Evolutionary conservation across 805 yeast genomes (phyloP).

Genomic region (Candida germanica): DNA sequence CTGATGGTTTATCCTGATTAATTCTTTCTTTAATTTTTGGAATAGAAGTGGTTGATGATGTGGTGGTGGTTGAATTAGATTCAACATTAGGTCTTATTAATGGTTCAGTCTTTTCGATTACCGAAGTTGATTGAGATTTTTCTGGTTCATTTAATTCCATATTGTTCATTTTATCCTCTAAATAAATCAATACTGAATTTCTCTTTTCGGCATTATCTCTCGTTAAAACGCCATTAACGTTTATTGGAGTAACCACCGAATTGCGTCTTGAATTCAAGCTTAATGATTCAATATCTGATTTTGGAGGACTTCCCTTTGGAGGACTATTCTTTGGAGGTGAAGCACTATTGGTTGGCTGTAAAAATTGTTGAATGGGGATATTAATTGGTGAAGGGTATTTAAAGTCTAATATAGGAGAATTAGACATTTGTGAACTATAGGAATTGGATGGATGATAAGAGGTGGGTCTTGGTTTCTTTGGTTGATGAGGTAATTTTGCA

Average conservation of each 20-base stretch:
- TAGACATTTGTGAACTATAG: constrained; percentile 35
- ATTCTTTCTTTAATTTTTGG: constrained; percentile 15
- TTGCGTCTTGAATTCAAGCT: constrained; percentile 27
- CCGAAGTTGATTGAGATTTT: background rate
- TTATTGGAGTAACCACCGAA: constrained; percentile 41
- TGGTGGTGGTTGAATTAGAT: constrained; percentile 23
- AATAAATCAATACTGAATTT: constrained; percentile 39
- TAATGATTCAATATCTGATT: constrained; percentile 11
- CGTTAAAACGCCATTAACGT: constrained; percentile 43
- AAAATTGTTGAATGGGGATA: constrained; percentile 18
- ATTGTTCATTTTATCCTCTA: constrained; percentile 44
- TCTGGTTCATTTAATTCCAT: constrained; percentile 13
- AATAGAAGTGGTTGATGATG: constrained; percentile 1
- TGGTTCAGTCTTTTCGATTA: constrained; percentile 27
- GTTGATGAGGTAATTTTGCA: constrained; percentile 40
- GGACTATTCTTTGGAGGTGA: constrained; percentile 11
- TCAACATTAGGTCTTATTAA: constrained; percentile 21
- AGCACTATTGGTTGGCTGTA: constrained; percentile 5
- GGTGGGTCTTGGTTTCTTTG: constrained; percentile 74
- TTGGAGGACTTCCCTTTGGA: constrained; percentile 9
- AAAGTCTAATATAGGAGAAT: constrained; percentile 28
- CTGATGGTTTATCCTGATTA: constrained; percentile 13
- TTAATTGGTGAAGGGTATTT: constrained; percentile 33
- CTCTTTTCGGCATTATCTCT: constrained; percentile 30
- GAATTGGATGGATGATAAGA: constrained; percentile 70